Percentiles rank a stretch among this genome's conserved stretches.
These are phyloP conservation scores for Xanthoparmelia taractica DNA, from an alignment of 495 filamentous ascomycete species.

Conservation along the genomic window DNA sequence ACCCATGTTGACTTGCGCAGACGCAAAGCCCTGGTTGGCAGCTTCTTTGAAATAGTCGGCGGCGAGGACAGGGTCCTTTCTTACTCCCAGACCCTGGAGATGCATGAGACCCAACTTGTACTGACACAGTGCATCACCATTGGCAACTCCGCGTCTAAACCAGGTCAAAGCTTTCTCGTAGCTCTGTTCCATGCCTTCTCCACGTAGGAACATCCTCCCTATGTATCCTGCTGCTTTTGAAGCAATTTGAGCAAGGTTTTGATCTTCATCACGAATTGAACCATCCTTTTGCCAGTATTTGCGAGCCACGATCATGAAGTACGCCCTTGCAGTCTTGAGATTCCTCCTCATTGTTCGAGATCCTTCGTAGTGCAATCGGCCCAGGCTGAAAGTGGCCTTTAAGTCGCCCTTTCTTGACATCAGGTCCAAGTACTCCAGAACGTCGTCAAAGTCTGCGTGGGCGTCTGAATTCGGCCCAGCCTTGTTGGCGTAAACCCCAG, in stretches of 20 bases:
- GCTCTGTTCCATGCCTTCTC: constrained; percentile 79
- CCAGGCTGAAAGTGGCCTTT: constrained; percentile 83
- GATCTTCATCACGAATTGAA: constrained; percentile 44
- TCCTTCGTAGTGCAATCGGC: constrained; percentile 85
- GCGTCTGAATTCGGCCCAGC: constrained; percentile 61
- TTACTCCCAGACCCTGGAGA: constrained; percentile 74
- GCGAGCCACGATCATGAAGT: constrained; percentile 74
- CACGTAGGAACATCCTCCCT: constrained; percentile 86
- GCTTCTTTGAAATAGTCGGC: constrained; percentile 74
- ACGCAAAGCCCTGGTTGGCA: constrained; percentile 74
- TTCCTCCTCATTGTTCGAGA: constrained; percentile 66
- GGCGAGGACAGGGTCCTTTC: constrained; percentile 64
- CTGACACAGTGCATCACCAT: constrained; percentile 78
- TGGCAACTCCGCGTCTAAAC: constrained; percentile 75
- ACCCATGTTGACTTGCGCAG: constrained; percentile 77
- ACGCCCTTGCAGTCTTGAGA: constrained; percentile 63
- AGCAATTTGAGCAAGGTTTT: constrained; percentile 70
- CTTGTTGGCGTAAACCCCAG: constrained; percentile 74
- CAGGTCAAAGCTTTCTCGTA: constrained; percentile 68
- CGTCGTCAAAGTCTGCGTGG: constrained; percentile 80
- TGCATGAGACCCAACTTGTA: constrained; percentile 82
- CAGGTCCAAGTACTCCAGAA: constrained; percentile 89
- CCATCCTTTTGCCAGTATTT: constrained; percentile 84
- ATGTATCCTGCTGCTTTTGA: constrained; percentile 86
- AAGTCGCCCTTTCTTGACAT: constrained; percentile 91